A percentile compares a stretch with the other conserved stretches of the same genome.
These are phyloP conservation scores for Amaranthus cruentus DNA, from an alignment of 148 eudicot genomes.

Conservation along the genomic window DNA sequence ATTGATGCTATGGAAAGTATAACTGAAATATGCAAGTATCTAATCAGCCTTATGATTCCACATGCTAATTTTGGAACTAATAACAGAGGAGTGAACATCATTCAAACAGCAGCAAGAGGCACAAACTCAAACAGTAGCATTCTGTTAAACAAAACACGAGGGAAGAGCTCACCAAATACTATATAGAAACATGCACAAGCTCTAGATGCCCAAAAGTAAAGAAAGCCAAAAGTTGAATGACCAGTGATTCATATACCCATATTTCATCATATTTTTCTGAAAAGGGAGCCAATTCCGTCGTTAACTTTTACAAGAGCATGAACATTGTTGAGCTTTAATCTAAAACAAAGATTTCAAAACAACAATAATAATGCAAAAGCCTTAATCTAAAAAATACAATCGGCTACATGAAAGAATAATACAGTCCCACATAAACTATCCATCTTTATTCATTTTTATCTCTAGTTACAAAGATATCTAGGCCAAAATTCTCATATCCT, in stretches of 20 bases:
- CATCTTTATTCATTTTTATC: not conserved
- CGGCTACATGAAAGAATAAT: too few species aligned
- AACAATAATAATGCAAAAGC: not conserved
- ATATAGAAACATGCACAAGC: not conserved
- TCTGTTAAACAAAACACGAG: not conserved
- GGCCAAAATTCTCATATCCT: not conserved
- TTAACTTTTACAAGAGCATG: not conserved
- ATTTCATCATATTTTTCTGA: not conserved
- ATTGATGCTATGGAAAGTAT: slow-evolving; percentile 39
- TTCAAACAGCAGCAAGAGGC: not conserved
- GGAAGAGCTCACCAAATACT: not conserved
- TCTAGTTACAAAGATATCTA: not conserved
- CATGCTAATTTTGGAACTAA: not conserved
- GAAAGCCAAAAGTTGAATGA: not conserved
- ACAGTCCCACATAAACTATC: too few species aligned
- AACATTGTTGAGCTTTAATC: not conserved
- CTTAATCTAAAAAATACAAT: too few species aligned
- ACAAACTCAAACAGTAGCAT: not conserved
- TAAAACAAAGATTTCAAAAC: not conserved
- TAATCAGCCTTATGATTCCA: not conserved
- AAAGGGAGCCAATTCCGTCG: not conserved
- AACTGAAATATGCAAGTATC: slow-evolving; percentile 37
- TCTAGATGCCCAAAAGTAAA: not conserved
- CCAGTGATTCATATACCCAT: not conserved
- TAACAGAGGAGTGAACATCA: not conserved